Conservation (phyloP, 768 basidiomycete genomes). For the Mycena maculata region DNA sequence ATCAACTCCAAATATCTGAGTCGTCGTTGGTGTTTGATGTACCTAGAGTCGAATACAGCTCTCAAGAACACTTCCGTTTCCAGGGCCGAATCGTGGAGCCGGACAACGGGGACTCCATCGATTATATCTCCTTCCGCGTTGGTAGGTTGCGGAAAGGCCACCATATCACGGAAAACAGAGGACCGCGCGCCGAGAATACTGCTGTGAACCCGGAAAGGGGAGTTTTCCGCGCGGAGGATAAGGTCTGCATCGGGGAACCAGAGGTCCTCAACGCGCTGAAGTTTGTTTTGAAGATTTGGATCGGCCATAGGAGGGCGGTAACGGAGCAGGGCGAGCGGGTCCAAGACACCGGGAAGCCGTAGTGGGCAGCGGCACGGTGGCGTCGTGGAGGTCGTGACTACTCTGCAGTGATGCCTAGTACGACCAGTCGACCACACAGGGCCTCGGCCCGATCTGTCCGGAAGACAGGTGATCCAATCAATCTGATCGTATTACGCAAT, state of each 20-base stretch:
- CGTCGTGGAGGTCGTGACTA: too few species aligned
- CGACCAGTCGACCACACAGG: too few species aligned
- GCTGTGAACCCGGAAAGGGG: background rate
- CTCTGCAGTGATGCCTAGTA: too few species aligned
- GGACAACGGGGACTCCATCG: background rate
- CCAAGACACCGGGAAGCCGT: too few species aligned
- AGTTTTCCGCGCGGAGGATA: background rate
- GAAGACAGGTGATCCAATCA: too few species aligned
- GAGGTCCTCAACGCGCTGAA: background rate
- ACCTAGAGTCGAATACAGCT: slow-evolving; percentile 1
- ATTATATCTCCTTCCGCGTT: background rate
- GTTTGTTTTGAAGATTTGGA: too few species aligned
- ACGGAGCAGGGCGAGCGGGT: too few species aligned
- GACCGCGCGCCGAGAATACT: background rate
- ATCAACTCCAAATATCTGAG: background rate
- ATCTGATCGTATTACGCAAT: too few species aligned
- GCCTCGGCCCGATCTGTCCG: too few species aligned
- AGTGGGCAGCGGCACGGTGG: too few species aligned
- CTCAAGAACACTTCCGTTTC: background rate
- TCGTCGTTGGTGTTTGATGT: too few species aligned
- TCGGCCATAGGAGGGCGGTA: too few species aligned
- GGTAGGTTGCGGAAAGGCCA: background rate
- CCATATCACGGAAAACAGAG: background rate
- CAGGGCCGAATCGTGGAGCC: background rate
- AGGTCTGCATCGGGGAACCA: background rate